Conservation (phyloP, 768 basidiomycete species). For the Lactarius trivialis region DNA sequence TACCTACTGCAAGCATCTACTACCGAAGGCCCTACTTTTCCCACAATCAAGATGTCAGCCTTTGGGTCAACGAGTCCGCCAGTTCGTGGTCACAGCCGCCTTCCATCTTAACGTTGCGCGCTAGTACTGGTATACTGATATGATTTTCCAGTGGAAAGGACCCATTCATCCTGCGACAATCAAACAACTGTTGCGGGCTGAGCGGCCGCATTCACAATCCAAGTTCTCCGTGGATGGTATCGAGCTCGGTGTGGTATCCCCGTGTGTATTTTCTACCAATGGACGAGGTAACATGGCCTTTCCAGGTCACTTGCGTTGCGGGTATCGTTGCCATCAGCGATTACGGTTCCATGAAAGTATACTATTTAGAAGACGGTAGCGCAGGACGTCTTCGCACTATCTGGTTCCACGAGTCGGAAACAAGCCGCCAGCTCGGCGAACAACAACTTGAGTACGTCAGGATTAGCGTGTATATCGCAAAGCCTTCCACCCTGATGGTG, state of each 20-base stretch:
- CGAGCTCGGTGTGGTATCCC: conserved; percentile 11
- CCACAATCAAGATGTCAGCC: conserved; percentile 3
- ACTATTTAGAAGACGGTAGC: conserved; percentile 36
- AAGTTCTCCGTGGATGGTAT: conserved; percentile 15
- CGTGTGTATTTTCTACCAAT: not conserved
- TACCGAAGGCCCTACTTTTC: not conserved
- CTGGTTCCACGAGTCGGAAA: not conserved
- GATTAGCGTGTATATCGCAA: not conserved
- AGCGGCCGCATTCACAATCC: conserved; percentile 4
- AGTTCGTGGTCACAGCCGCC: conserved; percentile 2
- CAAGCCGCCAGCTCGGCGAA: not conserved
- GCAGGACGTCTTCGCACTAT: conserved; percentile 17
- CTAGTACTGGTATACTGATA: not conserved
- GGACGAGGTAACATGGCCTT: not conserved
- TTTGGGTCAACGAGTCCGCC: not conserved
- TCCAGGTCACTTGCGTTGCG: conserved; percentile 48
- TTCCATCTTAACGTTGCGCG: not conserved
- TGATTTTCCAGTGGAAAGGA: not conserved
- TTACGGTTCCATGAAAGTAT: conserved; percentile 13
- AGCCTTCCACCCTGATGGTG: not conserved
- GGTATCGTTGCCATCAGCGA: conserved; percentile 28
- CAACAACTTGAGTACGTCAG: not conserved
- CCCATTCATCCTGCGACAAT: conserved; percentile 45
- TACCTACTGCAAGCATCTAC: not conserved
- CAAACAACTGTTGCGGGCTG: conserved; percentile 43